Evolutionary conservation across 208 protist genomes (phyloP), one percentile per base, ranked within the genome.

Genomic region (Crithidia expoeki): DNA sequence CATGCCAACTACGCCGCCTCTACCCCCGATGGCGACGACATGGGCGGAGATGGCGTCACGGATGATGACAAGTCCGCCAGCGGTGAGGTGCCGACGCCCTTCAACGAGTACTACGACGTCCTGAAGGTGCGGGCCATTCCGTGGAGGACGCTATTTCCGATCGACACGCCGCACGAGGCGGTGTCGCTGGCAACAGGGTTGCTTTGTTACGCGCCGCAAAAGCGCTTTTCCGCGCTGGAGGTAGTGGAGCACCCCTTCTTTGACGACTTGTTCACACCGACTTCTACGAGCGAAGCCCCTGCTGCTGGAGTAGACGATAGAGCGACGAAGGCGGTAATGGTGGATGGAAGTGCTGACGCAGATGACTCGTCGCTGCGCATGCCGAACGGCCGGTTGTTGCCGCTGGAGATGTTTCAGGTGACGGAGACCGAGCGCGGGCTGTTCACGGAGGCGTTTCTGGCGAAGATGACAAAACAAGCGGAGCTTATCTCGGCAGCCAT

Each of bases 201-300:
- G 40, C 87, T 99, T 17, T 80, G 90, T 25, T 99, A 99, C 81
- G 92, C 97, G 40, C 98, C 98, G 47, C 75, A 90, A 40, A 86
- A 98, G 70, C 90, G 99, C n/a, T 82, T 99, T 6, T 98, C 98
- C 6, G 97, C 98, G 6, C 80, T 82, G 40, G 98, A 99, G 82
- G 98, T 99, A 3, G 96, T 99, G 75, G 81, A 94, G 32, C 98
- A 99, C 80, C 81, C 94, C 23, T 99, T 99, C 76, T 99, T 99
- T 68, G 93, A 97, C 55, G 85, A 94, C 11, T 72, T 99, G 4
- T 92, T 96, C 47, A 38, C 83, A 7, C 71, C 95, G 32, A 83
- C 65, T 50, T 63, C 23, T 21, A 32, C 40, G 0, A 33, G 27
- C 70, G 42, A 32, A 66, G 32, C 63, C 40, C 21, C 60, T 28